Base-by-base conservation (phyloP, 495 filamentous ascomycete species). In the Hyaloscypha finlandica region DNA sequence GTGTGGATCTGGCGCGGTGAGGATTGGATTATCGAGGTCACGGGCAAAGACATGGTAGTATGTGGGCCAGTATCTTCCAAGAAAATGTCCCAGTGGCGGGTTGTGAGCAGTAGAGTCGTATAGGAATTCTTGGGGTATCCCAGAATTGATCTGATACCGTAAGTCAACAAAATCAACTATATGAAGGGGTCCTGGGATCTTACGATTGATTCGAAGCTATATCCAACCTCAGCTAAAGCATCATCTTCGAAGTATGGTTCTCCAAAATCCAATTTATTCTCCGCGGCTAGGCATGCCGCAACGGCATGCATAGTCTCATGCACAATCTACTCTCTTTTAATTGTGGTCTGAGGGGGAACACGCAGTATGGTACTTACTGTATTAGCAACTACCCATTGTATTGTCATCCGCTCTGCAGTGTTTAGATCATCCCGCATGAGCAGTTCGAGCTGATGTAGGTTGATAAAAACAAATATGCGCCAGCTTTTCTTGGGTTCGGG, bases 251-350 rank as follows among this genome's bases (percentile, higher is more conserved):
- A 68, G 32, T 68, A 68, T 12, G 9, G 20, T 11, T 68, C 63
- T 59, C 14, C 25, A 22, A 3, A 53, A 20, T 29, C 31, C 52
- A 22, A 0, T 51, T n/a, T 32, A 11, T 3, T 29, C 14, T 30
- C 14, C 29, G 14, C 8, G 1, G 63, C 29, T 29, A 31, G 42
- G 0, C 42, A 12, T 14, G 12, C 51, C 11, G 20, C 30, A 56
- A 68, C 29, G 16, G 66, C 60, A 59, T 63, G 60, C 60, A 68
- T 68, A n/a, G 59, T 31, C 57, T 68, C 66, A 25, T 68, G 66
- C 8, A 37, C 52, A 39, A 68, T 16, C 66, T 68, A 57, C 12
- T 3, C 14, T 39, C 12, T 52, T 25, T 20, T 42, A 25, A 31
- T 59, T 16, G 31, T 6, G 45, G 11, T 8, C 16, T 37, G 35